Conservation (phyloP, 202 grass and related monocot genomes). For the Elaeis oleifera region DNA sequence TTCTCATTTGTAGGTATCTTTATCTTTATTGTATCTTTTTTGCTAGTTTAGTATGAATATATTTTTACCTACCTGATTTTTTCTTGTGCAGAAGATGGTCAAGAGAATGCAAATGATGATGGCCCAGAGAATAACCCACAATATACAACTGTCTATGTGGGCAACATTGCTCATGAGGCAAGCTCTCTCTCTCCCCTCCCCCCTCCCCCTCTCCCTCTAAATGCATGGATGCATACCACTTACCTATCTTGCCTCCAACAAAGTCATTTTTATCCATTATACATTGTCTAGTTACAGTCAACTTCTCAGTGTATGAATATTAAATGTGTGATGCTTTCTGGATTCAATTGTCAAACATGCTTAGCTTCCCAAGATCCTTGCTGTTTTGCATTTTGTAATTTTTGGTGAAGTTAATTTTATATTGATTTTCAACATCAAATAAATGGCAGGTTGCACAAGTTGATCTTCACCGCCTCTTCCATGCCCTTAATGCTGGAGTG, state of each 20-base stretch:
- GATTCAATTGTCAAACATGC: too few relatives aligned
- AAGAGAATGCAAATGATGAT: slow-evolving; percentile 38
- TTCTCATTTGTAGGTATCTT: too few relatives aligned
- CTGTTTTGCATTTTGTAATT: too few relatives aligned
- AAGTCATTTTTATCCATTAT: too few relatives aligned
- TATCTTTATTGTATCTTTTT: too few relatives aligned
- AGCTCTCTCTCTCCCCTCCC: slow-evolving; percentile 3
- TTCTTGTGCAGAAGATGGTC: slow-evolving; percentile 34
- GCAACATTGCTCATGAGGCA: slow-evolving; percentile 59
- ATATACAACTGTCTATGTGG: slow-evolving; percentile 54
- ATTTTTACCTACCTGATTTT: not conserved
- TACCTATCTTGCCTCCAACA: too few relatives aligned
- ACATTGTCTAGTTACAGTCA: too few relatives aligned
- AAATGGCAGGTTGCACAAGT: slow-evolving; percentile 41
- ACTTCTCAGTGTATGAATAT: too few relatives aligned
- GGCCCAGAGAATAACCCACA: slow-evolving; percentile 42
- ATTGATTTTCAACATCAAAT: not conserved
- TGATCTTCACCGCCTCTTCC: slow-evolving; percentile 42
- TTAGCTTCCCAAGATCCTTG: too few relatives aligned
- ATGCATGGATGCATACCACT: not conserved
- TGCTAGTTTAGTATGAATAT: too few relatives aligned
- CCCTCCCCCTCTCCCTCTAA: not conserved
- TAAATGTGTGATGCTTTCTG: too few relatives aligned
- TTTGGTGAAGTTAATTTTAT: too few relatives aligned
- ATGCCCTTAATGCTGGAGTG: slow-evolving; percentile 38